A percentile compares a stretch with the other conserved stretches of the same genome.
phyloP scores from a whole-genome alignment of 1,284 basidiomycete species.

The Coniophora puteana region DNA sequence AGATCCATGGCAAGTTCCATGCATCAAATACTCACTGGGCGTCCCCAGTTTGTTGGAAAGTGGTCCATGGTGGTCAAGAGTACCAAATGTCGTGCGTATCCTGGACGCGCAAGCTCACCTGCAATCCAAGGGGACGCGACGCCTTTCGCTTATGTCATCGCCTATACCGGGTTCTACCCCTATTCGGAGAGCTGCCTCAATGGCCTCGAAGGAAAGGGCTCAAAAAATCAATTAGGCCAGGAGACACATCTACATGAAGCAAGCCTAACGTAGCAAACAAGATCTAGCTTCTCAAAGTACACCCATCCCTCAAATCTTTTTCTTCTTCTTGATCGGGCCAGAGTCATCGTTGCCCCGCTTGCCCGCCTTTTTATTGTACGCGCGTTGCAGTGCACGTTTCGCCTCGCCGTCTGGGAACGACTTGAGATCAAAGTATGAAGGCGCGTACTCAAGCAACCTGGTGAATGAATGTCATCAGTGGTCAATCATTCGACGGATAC shows the following conservation, averaged over 20 bases:
- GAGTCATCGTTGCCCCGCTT: constrained; percentile 18
- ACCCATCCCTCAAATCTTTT: no score
- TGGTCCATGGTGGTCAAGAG: constrained; percentile 59
- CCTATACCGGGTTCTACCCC: no score
- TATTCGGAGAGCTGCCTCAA: no score
- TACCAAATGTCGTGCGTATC: not conserved
- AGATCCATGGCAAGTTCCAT: not conserved
- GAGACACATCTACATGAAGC: no score
- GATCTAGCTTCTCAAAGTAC: no score
- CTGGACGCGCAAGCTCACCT: constrained; percentile 2
- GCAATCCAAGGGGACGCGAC: no score
- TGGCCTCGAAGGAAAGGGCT: no score
- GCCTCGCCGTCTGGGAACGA: constrained; percentile 71
- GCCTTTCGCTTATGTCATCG: no score
- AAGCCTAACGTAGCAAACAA: no score
- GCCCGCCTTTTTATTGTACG: constrained; percentile 38
- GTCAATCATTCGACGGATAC: not conserved
- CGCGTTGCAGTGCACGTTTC: constrained; percentile 60
- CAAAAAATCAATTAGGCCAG: no score
- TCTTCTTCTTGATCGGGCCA: no score
- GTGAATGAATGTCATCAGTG: constrained; percentile 1
- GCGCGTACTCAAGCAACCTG: constrained; percentile 84
- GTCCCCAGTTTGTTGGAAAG: constrained; percentile 78
- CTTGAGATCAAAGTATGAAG: constrained; percentile 74
- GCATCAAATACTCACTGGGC: constrained; percentile 51